A percentile compares a stretch with the other conserved stretches of the same genome.
phyloP scores from a whole-genome alignment of 768 basidiomycete species.

The Rhizopogon vinicolor region DNA sequence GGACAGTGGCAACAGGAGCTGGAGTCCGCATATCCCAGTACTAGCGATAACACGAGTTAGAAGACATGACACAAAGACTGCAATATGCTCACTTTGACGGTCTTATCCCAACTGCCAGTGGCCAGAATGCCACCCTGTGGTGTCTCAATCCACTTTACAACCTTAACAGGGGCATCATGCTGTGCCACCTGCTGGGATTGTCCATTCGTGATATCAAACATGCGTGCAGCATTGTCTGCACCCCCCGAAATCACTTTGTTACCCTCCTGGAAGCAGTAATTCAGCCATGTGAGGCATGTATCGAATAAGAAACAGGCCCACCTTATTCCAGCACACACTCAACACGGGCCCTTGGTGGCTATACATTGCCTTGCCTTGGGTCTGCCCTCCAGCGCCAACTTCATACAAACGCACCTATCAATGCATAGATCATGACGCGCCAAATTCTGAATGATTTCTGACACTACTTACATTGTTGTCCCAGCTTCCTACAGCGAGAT shows the following conservation, averaged over 20 bases:
- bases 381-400: conserved; percentile 73
- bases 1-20: conserved; percentile 72
- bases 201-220: conserved; percentile 87
- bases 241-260: conserved; percentile 90
- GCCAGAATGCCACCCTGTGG: conserved; percentile 73
- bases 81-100: conserved; percentile 63
- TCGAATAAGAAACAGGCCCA: conserved; percentile 27
- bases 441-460: not conserved
- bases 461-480: conserved; percentile 71
- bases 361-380: conserved; percentile 89
- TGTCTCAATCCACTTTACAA: conserved; percentile 76
- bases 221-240: conserved; percentile 91
- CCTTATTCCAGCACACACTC: conserved; percentile 89
- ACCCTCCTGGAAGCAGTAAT: conserved; percentile 59
- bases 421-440: conserved; percentile 10
- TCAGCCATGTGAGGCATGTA: not conserved
- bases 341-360: conserved; percentile 87
- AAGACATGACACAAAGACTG: not conserved
- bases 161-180: conserved; percentile 86
- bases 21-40: conserved; percentile 89
- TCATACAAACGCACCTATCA: conserved; percentile 87
- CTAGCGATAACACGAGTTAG: conserved; percentile 31
- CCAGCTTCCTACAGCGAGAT: conserved; percentile 92
- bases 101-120: conserved; percentile 98
- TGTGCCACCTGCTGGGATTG: conserved; percentile 80